These are phyloP conservation scores for Pichia sp. DNA, from an alignment of 1,139 yeast species.

Conservation along the genomic window DNA sequence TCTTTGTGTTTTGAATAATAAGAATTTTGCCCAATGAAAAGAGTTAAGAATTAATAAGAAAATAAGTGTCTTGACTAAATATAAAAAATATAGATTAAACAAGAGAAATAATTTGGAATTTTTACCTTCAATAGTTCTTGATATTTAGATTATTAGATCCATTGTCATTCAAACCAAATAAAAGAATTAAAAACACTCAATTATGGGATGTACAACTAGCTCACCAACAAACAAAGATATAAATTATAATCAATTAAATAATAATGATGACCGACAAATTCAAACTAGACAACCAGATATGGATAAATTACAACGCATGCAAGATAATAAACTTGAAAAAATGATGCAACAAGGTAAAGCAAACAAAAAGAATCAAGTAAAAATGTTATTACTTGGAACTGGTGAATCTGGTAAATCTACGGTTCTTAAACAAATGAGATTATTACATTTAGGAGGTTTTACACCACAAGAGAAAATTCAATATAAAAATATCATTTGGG, in stretches of 20 bases:
- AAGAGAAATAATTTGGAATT: no score
- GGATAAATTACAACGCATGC: conserved; percentile 22
- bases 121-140: no score
- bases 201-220: conserved; percentile 65
- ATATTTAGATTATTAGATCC: no score
- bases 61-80: no score
- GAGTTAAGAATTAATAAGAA: no score
- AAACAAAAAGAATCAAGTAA: conserved; percentile 48
- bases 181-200: not conserved
- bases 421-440: conserved; percentile 84
- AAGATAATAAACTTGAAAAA: conserved; percentile 45
- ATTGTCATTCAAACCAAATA: no score
- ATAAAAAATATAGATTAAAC: no score
- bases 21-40: no score
- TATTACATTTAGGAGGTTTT: conserved; percentile 84
- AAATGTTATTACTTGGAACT: conserved; percentile 75
- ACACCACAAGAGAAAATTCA: conserved; percentile 71
- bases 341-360: conserved; percentile 50
- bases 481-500: conserved; percentile 90
- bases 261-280: not conserved
- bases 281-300: conserved; percentile 16
- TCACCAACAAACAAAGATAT: conserved; percentile 29
- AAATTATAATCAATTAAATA: conserved; percentile 35
- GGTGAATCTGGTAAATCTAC: conserved; percentile 98
- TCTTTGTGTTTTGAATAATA: no score